Base-by-base conservation (phyloP, 73 alveolate species). In the Stentor roeselii region DNA sequence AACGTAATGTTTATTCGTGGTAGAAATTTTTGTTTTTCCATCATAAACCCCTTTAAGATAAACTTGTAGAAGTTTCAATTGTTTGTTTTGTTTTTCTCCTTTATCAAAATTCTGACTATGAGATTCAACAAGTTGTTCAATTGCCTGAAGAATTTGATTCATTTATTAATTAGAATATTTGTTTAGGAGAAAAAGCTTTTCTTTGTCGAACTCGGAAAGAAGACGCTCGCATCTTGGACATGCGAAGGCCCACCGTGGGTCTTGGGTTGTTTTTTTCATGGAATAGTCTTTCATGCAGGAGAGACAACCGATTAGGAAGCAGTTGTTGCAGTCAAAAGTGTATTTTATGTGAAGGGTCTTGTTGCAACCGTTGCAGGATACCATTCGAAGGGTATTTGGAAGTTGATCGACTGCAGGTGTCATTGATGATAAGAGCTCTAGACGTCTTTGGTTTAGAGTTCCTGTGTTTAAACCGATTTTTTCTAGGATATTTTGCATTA, bases 161-260 rank as follows among this genome's bases (percentile, higher is more conserved):
- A 50, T 50, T 50, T 50, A 50, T 50, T 50, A 50, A 50, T 50
- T 95, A 83, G 90, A 97, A 97, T 78, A 98, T 84, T 21, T 97
- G 92, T 75, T 95, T 97, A 40, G 98, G 89, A 59, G 90, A 92
- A n/a, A 98, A 94, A 42, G 99, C 98, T 36, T 90, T 76, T 84
- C 95, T 99, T 36, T 95, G 87, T 82, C 95, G 89, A 78, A 90
- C 84, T 37, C 92, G 88, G 42, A 90, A 84, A 4, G 99, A 39
- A 97, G 95, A 36, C 97, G 89, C 87, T 95, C 95, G 41, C 95
- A 90, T 76, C 99, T 95, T 88, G 95, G 93, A 86, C 95, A 97
- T 42, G 95, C 98, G 27, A 97, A 92, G 35, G 99, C 99, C 91
- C 94, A 95, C 37, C 98, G 97, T 39, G 92, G 89, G 75, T 97